Conservation (phyloP, 352 stramenopile genomes). For the Pythium plurisporium region DNA sequence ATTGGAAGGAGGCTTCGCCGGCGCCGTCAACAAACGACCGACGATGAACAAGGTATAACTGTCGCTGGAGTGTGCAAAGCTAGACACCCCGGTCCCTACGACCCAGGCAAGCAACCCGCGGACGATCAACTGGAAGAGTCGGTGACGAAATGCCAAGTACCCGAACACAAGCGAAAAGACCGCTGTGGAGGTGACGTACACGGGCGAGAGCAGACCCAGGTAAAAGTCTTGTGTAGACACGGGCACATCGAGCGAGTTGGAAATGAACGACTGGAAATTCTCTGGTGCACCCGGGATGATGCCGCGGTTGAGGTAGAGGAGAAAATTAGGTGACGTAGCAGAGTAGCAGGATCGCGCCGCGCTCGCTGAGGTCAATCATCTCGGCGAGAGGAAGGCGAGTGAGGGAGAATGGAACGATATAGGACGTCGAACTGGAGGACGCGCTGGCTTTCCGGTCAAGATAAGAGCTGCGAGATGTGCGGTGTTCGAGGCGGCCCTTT, state of each 20-base stretch:
- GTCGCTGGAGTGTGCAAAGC: constrained; percentile 59
- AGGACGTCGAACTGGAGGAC: too few relatives aligned
- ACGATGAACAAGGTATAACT: constrained; percentile 89
- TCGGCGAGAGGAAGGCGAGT: too few relatives aligned
- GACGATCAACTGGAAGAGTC: constrained; percentile 89
- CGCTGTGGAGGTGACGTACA: constrained; percentile 92
- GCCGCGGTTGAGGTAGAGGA: constrained; percentile 93
- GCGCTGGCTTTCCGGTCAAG: too few relatives aligned
- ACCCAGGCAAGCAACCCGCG: constrained; percentile 84
- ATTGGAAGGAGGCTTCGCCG: constrained; percentile 92
- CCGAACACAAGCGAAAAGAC: constrained; percentile 89
- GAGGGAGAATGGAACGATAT: too few relatives aligned
- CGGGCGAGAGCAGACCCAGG: constrained; percentile 85
- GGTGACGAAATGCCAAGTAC: constrained; percentile 80
- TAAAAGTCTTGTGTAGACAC: constrained; percentile 64
- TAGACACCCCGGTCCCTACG: constrained; percentile 80
- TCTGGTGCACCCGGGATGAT: constrained; percentile 92
- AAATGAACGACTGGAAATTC: constrained; percentile 92
- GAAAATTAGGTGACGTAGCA: constrained; percentile 88
- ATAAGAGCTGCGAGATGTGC: too few relatives aligned
- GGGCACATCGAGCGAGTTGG: constrained; percentile 51
- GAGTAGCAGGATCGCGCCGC: constrained; percentile 70
- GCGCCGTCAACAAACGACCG: constrained; percentile 86
- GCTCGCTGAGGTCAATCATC: too few relatives aligned
- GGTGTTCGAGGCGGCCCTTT: too few relatives aligned